A percentile compares a stretch with the other conserved stretches of the same genome.
phyloP scores from a whole-genome alignment of 2,329 filamentous ascomycete genomes.

The Colletotrichum graminicola region DNA sequence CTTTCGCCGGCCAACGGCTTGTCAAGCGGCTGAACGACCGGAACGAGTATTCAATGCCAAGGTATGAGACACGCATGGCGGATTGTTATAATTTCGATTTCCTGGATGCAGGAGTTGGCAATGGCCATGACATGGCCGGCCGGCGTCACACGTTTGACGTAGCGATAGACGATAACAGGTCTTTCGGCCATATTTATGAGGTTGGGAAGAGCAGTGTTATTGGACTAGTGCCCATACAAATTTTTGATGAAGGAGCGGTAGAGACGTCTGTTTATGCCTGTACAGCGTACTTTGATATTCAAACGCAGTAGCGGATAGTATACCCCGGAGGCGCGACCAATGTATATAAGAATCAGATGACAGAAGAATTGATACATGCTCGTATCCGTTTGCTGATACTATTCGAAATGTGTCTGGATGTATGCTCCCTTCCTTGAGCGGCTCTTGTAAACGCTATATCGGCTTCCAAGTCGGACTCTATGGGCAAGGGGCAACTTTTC shows the following conservation, averaged over 20 bases:
- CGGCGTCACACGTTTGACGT: not conserved
- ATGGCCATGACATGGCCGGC: not conserved
- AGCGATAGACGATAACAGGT: not conserved
- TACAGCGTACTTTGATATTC: constrained; percentile 50
- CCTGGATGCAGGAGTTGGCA: constrained; percentile 4
- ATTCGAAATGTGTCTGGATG: not conserved
- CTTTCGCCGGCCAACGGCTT: constrained; percentile 14
- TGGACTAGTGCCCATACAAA: constrained; percentile 45
- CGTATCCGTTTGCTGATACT: not conserved
- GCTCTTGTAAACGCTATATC: not conserved
- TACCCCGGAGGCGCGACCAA: constrained; percentile 54
- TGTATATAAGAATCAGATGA: constrained; percentile 45
- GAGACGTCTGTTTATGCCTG: constrained; percentile 42
- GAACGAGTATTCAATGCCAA: constrained; percentile 22
- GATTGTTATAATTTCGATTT: constrained; percentile 18
- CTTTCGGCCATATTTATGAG: constrained; percentile 12
- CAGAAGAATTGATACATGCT: constrained; percentile 20
- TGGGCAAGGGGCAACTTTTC: not conserved
- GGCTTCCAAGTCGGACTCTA: not conserved
- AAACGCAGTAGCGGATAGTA: constrained; percentile 47
- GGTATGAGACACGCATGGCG: constrained; percentile 45
- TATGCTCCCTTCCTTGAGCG: not conserved
- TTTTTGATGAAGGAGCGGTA: constrained; percentile 37
- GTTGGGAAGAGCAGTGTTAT: constrained; percentile 7
- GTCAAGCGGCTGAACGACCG: not conserved